Evolutionary conservation across 202 grass and related monocot genomes (phyloP).

Genomic region (Schoenoplectus triqueter): DNA sequence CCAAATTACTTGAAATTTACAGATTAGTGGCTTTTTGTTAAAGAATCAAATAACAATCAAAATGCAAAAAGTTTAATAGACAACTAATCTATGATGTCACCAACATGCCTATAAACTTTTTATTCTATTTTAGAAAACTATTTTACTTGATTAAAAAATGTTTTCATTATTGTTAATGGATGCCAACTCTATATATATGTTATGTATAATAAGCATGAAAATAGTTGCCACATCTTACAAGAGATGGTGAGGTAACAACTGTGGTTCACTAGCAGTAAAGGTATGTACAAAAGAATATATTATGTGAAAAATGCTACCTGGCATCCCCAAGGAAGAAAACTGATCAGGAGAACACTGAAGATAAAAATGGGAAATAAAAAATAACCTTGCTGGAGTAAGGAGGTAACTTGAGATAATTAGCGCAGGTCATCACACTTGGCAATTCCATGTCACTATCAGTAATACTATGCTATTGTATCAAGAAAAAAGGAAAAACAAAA

Average conservation of each 20-base stretch:
- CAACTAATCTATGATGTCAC: neutral
- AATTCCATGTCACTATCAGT: conserved; percentile 64
- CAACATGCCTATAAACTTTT: neutral
- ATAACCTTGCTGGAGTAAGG: conserved; percentile 89
- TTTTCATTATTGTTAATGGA: neutral
- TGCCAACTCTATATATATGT: neutral
- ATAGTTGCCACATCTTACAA: neutral
- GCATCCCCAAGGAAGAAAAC: neutral
- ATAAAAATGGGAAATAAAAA: neutral
- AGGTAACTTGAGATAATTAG: conserved; percentile 97
- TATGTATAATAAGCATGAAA: conserved; percentile 9
- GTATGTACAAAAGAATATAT: conserved; percentile 2
- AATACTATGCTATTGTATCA: conserved; percentile 65
- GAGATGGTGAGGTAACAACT: neutral
- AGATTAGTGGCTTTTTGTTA: neutral
- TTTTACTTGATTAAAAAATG: conserved; percentile 8
- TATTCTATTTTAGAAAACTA: neutral
- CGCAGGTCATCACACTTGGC: conserved; percentile 98
- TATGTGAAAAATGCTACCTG: conserved; percentile 1
- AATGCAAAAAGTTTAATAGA: neutral
- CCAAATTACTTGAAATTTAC: neutral
- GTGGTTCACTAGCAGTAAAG: neutral
- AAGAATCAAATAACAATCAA: neutral
- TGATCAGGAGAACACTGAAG: conserved; percentile 1
- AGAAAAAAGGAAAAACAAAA: conserved; percentile 42